Evolutionary conservation across 345 rosid species (phyloP).

Genomic region (Erucastrum elatum): DNA sequence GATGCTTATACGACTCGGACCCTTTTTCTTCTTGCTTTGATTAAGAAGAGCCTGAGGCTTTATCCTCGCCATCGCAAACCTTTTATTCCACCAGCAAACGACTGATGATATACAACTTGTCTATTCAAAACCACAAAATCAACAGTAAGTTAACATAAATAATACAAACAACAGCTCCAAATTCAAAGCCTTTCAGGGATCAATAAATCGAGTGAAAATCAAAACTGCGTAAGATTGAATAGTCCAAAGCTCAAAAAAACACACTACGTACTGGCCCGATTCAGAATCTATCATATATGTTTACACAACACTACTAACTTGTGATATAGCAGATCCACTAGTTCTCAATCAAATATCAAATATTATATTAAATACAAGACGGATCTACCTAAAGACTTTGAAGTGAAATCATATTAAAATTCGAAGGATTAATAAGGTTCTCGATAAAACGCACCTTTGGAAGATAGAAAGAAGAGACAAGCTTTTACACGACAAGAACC

Average conservation of each 20-base stretch:
- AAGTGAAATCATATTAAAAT: neutral
- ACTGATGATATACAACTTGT: neutral
- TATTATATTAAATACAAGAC: neutral
- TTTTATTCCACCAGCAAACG: neutral
- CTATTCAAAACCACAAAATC: constrained; percentile 21
- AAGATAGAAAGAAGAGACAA: constrained; percentile 1
- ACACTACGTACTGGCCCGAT: neutral
- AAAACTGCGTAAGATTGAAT: neutral
- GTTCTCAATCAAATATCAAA: constrained; percentile 1
- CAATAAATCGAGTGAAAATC: neutral
- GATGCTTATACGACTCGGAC: constrained; percentile 59
- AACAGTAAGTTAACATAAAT: neutral
- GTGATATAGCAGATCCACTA: constrained; percentile 23
- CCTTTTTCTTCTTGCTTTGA: constrained; percentile 87
- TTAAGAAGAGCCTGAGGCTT: constrained; percentile 76
- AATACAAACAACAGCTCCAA: neutral
- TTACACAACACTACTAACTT: constrained; percentile 10
- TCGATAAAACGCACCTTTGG: neutral
- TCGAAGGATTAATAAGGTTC: too few relatives aligned
- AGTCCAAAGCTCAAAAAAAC: constrained; percentile 14
- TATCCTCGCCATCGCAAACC: constrained; percentile 65
- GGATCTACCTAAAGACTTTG: constrained; percentile 8
- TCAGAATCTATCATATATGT: constrained; percentile 7
- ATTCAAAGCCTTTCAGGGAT: neutral
- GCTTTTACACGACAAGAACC: constrained; percentile 1